Conservation (phyloP, 768 basidiomycete genomes). For the Psilocybe sp. region DNA sequence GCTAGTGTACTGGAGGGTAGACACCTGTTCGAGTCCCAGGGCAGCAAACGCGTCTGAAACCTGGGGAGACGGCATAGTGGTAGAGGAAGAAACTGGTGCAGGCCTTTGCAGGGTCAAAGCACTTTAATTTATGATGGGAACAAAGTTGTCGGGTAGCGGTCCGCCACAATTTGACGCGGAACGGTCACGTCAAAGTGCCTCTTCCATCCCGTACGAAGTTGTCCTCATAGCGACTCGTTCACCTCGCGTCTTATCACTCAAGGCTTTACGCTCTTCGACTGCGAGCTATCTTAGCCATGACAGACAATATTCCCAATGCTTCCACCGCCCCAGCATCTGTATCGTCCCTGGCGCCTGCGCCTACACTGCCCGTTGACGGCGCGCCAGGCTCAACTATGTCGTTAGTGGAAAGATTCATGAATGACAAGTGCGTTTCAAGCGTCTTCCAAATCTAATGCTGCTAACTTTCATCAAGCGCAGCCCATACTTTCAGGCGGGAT, state of each 20-base stretch:
- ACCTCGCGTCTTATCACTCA: no score
- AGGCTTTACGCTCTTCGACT: no score
- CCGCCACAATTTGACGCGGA: no score
- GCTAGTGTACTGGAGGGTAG: constrained; percentile 5
- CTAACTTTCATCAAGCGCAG: constrained; percentile 49
- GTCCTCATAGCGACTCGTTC: no score
- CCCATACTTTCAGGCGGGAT: constrained; percentile 97
- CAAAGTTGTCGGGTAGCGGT: no score
- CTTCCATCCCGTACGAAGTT: no score
- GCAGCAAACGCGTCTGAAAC: constrained; percentile 32
- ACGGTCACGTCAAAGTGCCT: no score
- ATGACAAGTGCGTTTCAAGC: constrained; percentile 59
- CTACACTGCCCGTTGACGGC: constrained; percentile 10
- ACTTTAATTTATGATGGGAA: no score
- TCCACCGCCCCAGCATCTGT: constrained; percentile 1
- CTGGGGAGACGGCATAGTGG: constrained; percentile 8
- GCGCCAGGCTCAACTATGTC: constrained; percentile 21
- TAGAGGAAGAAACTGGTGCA: constrained; percentile 7
- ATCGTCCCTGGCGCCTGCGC: constrained; percentile 6
- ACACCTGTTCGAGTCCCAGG: constrained; percentile 57
- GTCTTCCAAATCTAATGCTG: constrained; percentile 5
- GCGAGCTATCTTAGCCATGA: no score
- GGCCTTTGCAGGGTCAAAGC: constrained; percentile 9
- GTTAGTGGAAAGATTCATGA: constrained; percentile 39
- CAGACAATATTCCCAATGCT: no score